Percentiles rank a stretch among this genome's conserved stretches.
These are phyloP conservation scores for Rugonectria rugulosa DNA, from an alignment of 2,329 filamentous ascomycete genomes.

Conservation along the genomic window DNA sequence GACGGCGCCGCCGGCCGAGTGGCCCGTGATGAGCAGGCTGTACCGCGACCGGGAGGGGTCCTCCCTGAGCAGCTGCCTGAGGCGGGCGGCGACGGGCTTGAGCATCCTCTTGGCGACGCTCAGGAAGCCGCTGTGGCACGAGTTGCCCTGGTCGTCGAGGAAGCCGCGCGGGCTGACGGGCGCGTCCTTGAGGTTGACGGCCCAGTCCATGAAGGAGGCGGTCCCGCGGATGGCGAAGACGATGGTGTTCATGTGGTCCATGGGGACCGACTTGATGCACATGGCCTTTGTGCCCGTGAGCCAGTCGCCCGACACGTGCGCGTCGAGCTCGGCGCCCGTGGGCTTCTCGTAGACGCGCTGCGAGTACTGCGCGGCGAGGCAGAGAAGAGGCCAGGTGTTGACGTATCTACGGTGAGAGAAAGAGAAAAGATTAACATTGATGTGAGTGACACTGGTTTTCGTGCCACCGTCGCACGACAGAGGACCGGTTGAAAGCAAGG, in stretches of 20 bases:
- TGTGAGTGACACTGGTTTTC: not conserved
- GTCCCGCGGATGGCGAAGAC: conserved; percentile 86
- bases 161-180: conserved; percentile 73
- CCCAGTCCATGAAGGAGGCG: conserved; percentile 84
- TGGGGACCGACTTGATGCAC: conserved; percentile 81
- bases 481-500: not conserved
- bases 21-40: conserved; percentile 83
- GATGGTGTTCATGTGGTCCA: conserved; percentile 80
- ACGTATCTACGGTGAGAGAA: conserved; percentile 64
- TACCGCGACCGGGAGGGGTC: conserved; percentile 71
- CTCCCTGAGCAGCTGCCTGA: conserved; percentile 75
- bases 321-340: conserved; percentile 67
- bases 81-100: conserved; percentile 71
- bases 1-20: conserved; percentile 86
- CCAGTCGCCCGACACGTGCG: conserved; percentile 76
- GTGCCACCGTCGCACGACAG: not conserved
- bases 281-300: conserved; percentile 82
- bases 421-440: too few relatives aligned
- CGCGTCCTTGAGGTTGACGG: conserved; percentile 77
- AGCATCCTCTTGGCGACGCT: conserved; percentile 79
- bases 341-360: conserved; percentile 76
- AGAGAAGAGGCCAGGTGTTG: conserved; percentile 78
- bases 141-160: conserved; percentile 78
- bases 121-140: conserved; percentile 83
- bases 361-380: conserved; percentile 80